Base-by-base conservation (phyloP, 805 yeast species). In the Starmerella bacillaris region DNA sequence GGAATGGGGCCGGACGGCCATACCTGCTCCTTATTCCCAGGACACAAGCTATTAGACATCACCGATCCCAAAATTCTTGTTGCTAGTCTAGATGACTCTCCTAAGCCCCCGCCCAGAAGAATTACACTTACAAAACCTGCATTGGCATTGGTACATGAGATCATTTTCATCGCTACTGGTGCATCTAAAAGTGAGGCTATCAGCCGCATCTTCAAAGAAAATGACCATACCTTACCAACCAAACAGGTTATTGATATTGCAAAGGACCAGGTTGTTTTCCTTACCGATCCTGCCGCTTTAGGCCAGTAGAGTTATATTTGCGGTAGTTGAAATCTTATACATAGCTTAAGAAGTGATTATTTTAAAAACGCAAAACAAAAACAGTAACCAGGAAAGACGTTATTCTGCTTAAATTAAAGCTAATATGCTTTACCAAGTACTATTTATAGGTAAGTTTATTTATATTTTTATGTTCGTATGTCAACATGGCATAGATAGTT, bases 1-100 rank as follows among this genome's bases (percentile, higher is more conserved):
- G 95, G 95, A 17, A 78, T 89, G 54, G 95, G 95, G 5, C 94
- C 94, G 24, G 95, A 83, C 51, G 95, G 94, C 26, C 95, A 83
- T 56, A 83, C 94, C 29, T 79, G 93, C 59, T 83, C 94, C 1
- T 62, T 83, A 43, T 83, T 83, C 68, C 94, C 94, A 9, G 83
- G 76, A 26, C 94, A 82, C 54, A 48, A 55, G 40, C 63, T 80
- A 48, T 62, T 83, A 37, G 43, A 65, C 24, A n/a, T n/a, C n/a
- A 21, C 34, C 22, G 86, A 76, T 51, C 54, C 58, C 19, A 33
- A 53, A 7, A 59, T 63, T 40, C 55, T 57, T 28, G 74, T 83
- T 38, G 70, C 84, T 7, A 58, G 70, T 49, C 69, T 84, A 42
- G 63, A 65, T 34, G 86, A 83, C 54, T 78, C 92, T 8, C 94